Percentiles rank a stretch among this genome's conserved stretches.
phyloP scores from a whole-genome alignment of 2,329 filamentous ascomycete species.

The Epichloe baconii region DNA sequence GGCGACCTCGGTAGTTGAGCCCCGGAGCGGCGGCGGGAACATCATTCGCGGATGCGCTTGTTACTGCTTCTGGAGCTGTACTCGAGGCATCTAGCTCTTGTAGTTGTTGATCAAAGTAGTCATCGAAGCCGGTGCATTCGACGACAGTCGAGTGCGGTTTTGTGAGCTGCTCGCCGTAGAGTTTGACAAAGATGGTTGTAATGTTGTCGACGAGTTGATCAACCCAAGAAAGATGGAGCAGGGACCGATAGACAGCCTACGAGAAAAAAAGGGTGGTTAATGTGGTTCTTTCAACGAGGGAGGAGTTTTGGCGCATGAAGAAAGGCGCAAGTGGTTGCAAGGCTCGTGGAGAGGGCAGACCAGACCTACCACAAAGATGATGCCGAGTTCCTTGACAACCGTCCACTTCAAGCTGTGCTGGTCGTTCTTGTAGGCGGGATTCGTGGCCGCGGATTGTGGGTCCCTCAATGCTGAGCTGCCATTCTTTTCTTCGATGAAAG shows the following conservation, averaged over 20 bases:
- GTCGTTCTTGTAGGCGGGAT: slow-evolving; percentile 73
- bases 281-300: neutral
- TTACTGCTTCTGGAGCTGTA: slow-evolving; percentile 16
- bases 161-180: slow-evolving; percentile 80
- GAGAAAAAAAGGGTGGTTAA: neutral
- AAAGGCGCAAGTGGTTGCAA: neutral
- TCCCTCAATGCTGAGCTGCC: slow-evolving; percentile 48
- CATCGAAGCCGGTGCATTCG: slow-evolving; percentile 69
- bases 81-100: slow-evolving; percentile 58
- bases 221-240: slow-evolving; percentile 91
- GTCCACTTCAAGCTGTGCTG: slow-evolving; percentile 95
- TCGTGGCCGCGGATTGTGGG: slow-evolving; percentile 43
- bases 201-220: slow-evolving; percentile 95
- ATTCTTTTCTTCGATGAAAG: slow-evolving; percentile 91
- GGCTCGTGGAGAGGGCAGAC: neutral
- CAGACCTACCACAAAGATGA: slow-evolving; percentile 74
- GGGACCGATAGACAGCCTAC: slow-evolving; percentile 90
- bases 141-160: slow-evolving; percentile 66
- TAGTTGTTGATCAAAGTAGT: slow-evolving; percentile 90
- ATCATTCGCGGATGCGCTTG: slow-evolving; percentile 7
- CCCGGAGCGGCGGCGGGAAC: slow-evolving; percentile 21
- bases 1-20: slow-evolving; percentile 26
- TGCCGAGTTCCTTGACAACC: slow-evolving; percentile 75
- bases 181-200: slow-evolving; percentile 76
- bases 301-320: neutral